Evolutionary conservation across 768 basidiomycete genomes (phyloP).

Genomic region (Leucocoprinus sp.): DNA sequence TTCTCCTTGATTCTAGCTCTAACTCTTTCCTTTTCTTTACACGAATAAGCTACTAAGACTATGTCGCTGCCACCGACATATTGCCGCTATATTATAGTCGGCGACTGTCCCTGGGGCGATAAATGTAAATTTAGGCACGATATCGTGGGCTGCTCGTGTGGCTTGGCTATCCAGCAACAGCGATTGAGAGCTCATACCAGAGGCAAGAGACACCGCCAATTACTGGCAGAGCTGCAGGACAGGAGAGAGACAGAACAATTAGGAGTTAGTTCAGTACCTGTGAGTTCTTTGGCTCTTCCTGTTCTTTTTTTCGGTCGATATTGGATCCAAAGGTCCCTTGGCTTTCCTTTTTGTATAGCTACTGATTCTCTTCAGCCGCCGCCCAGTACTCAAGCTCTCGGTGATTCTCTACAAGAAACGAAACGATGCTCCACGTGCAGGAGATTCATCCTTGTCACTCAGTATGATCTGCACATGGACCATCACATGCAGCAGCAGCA

Average conservation of each 20-base stretch:
- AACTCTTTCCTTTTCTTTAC: neutral
- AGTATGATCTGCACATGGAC: conserved; percentile 22
- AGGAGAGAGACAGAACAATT: neutral
- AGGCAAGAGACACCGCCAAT: conserved; percentile 22
- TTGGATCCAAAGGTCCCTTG: too few relatives aligned
- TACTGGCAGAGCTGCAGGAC: conserved; percentile 12
- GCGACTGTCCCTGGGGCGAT: conserved; percentile 20
- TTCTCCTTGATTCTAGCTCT: neutral
- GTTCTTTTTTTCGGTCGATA: neutral
- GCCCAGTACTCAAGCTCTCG: neutral
- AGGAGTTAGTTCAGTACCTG: neutral
- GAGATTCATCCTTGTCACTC: conserved; percentile 16
- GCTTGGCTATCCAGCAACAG: conserved; percentile 19
- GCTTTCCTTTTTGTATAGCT: too few relatives aligned
- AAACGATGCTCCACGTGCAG: conserved; percentile 19
- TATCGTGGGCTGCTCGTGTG: conserved; percentile 28
- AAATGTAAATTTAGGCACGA: conserved; percentile 28
- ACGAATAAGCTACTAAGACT: neutral
- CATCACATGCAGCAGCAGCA: conserved; percentile 23
- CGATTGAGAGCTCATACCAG: conserved; percentile 19
- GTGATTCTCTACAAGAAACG: conserved; percentile 6
- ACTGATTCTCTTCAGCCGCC: conserved; percentile 1
- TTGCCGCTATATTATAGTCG: conserved; percentile 21
- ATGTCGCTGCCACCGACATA: conserved; percentile 13
- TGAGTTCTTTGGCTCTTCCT: neutral